A percentile compares a stretch with the other conserved stretches of the same genome.
phyloP scores from a whole-genome alignment of 805 yeast species.

The Candida michaelii region DNA sequence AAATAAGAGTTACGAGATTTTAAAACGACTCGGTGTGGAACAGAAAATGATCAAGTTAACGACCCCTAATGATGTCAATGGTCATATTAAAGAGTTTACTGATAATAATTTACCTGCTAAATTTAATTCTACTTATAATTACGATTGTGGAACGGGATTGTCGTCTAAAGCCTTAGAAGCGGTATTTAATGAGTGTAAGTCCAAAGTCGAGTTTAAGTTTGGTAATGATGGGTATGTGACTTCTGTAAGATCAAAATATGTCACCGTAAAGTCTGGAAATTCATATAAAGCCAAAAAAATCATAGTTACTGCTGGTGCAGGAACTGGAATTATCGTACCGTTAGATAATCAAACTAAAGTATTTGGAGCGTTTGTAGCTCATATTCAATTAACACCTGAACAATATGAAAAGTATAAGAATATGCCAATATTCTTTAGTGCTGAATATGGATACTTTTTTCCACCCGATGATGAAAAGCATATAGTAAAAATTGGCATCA shows the following conservation, averaged over 20 bases:
- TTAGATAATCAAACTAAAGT: slow-evolving; percentile 31
- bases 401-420: slow-evolving; percentile 36
- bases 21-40: slow-evolving; percentile 12
- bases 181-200: slow-evolving; percentile 10
- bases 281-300: slow-evolving; percentile 29
- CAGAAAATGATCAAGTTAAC: slow-evolving; percentile 11
- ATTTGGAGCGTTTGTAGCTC: slow-evolving; percentile 35
- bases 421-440: slow-evolving; percentile 45
- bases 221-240: slow-evolving; percentile 16
- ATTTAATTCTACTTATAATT: slow-evolving; percentile 13
- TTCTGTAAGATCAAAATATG: slow-evolving; percentile 6
- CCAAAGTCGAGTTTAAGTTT: slow-evolving; percentile 12
- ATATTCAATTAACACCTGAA: slow-evolving; percentile 31
- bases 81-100: slow-evolving; percentile 8
- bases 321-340: slow-evolving; percentile 32
- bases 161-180: slow-evolving; percentile 15
- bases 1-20: slow-evolving; percentile 11
- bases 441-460: slow-evolving; percentile 46
- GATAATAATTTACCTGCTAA: slow-evolving; percentile 12
- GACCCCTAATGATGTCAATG: slow-evolving; percentile 9
- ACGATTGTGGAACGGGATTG: slow-evolving; percentile 18
- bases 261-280: slow-evolving; percentile 20
- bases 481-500: slow-evolving; percentile 29
- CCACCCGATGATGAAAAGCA: slow-evolving; percentile 41
- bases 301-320: slow-evolving; percentile 38